Evolutionary conservation across 306 rosid genomes (phyloP).

Genomic region (Nissolia schottii): DNA sequence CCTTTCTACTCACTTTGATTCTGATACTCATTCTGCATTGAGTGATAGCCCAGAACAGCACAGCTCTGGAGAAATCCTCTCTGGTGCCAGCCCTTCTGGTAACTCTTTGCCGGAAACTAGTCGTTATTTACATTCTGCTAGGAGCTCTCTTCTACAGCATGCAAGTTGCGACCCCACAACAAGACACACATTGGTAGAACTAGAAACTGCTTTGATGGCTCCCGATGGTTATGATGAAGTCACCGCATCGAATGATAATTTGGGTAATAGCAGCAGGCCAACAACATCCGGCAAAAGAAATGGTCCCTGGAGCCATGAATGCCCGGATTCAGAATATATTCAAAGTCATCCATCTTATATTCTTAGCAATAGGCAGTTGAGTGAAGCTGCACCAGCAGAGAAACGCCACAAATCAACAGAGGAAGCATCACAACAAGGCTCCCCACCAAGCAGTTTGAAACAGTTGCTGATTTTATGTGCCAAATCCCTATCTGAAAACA

Average conservation of each 20-base stretch:
- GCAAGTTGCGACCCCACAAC: conserved; percentile 33
- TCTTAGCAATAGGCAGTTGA: conserved; percentile 28
- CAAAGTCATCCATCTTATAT: conserved; percentile 32
- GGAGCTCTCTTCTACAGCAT: conserved; percentile 26
- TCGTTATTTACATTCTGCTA: conserved; percentile 32
- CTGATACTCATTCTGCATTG: conserved; percentile 40
- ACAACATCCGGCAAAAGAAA: conserved; percentile 32
- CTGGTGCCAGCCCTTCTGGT: conserved; percentile 47
- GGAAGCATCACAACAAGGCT: conserved; percentile 34
- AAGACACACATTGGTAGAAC: conserved; percentile 39
- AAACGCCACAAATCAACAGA: conserved; percentile 52
- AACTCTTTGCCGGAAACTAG: conserved; percentile 46
- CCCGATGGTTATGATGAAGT: conserved; percentile 48
- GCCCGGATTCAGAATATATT: conserved; percentile 13
- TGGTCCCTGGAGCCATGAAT: conserved; percentile 39
- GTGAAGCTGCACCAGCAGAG: conserved; percentile 29
- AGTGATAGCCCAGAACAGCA: conserved; percentile 58
- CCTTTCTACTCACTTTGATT: conserved; percentile 46
- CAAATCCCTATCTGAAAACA: conserved; percentile 57
- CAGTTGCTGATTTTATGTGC: conserved; percentile 69
- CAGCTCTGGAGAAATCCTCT: conserved; percentile 48
- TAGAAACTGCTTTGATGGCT: conserved; percentile 72
- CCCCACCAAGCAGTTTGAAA: conserved; percentile 47
- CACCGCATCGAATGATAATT: conserved; percentile 29
- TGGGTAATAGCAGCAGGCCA: conserved; percentile 31